Evolutionary conservation across 2,329 filamentous ascomycete genomes (phyloP), one percentile per base, ranked within the genome.

Genomic region (Penicillium sp.): DNA sequence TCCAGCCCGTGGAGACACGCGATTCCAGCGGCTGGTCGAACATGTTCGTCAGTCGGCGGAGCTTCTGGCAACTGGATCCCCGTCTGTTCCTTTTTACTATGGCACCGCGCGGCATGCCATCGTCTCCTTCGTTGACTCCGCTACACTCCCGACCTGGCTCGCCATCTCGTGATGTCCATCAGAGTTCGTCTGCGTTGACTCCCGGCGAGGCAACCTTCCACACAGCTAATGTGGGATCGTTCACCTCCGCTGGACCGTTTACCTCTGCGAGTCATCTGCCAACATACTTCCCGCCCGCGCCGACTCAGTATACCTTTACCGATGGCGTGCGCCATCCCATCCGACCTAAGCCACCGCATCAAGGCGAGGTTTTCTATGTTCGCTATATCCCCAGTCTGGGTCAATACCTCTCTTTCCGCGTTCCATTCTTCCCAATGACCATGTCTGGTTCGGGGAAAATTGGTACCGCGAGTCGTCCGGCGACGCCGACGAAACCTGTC

Each of bases 41-140:
- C 34, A 89, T 94, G 82, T 95, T 92, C 59, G 82, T 89, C 28
- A 84, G 82, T 40, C 77, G 80, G 27, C 75, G 77, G 44, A 80
- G 80, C 54, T 98, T 95, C 65, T 98, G 92, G 92, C 92, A 96
- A 67, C 74, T 92, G 2, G 87, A 93, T 28, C 79, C 85, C 0
- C 77, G 86, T 4, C 74, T 94, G 34, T 96, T 95, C 59, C 77
- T 96, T 31, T 95, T 94, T 67, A 87, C 85, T 0, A 72, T 90
- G 17, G 78, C 83, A 32, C 85, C 84, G 0, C 69, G 70, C 29
- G 52, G 53, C 17, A 62, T 68, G 28, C 72, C 73, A 2, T 68
- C 69, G 0, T 73, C 70, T 31, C 70, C 71, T 1, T 61, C 64
- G 7, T 56, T 68, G 36, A 74, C 74, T 6, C 73, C 77, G 1